A percentile compares a stretch with the other conserved stretches of the same genome.
Conservation (phyloP, 345 rosid genomes). For the Salix suchowensis region DNA sequence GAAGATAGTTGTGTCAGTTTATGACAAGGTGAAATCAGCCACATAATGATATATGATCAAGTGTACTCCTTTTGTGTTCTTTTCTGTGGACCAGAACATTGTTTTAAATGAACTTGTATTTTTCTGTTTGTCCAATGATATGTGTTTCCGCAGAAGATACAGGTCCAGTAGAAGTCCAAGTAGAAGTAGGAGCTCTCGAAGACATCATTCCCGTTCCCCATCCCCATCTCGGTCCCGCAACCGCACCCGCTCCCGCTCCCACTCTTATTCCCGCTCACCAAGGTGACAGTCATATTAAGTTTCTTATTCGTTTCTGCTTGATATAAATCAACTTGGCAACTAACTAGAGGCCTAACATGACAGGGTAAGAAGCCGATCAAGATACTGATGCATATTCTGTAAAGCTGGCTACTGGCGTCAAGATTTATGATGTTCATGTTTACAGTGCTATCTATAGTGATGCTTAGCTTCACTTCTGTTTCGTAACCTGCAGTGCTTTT, state of each 20-base stretch:
- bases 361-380: conserved; percentile 73
- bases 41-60: background rate
- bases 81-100: background rate
- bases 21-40: background rate
- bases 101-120: background rate
- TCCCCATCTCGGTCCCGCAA: conserved; percentile 34
- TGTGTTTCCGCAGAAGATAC: conserved; percentile 26
- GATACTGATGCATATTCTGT: conserved; percentile 37
- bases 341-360: conserved; percentile 2
- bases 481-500: background rate
- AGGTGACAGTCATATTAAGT: conserved; percentile 35
- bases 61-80: background rate
- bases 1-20: background rate
- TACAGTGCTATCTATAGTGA: background rate
- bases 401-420: background rate
- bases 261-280: conserved; percentile 57
- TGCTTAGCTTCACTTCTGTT: background rate
- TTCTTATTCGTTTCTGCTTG: background rate
- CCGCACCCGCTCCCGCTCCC: conserved; percentile 3
- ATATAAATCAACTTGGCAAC: background rate
- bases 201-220: conserved; percentile 32
- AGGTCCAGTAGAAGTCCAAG: conserved; percentile 59
- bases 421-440: background rate
- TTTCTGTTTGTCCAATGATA: background rate
- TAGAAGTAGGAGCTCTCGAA: conserved; percentile 56